phyloP scores from a whole-genome alignment of 225 moss, liverwort and hornwort species.

The Bryoerythrophyllum caledonicum region DNA sequence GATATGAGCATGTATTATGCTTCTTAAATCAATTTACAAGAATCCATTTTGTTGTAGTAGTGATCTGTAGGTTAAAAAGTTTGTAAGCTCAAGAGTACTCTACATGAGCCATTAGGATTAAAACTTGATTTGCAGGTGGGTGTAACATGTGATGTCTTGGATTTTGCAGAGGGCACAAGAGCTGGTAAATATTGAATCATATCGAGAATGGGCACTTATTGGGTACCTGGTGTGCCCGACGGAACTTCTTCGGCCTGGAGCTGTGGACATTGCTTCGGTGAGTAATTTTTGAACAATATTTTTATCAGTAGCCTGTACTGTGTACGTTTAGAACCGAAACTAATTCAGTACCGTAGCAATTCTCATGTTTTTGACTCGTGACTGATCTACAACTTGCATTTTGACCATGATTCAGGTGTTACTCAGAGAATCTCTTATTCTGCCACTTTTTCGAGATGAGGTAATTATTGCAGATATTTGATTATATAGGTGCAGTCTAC shows the following conservation, averaged over 20 bases:
- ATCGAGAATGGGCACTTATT: constrained; percentile 94
- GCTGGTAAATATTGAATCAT: constrained; percentile 86
- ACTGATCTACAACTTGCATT: not conserved
- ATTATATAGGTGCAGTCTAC: not conserved
- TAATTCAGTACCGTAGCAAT: not conserved
- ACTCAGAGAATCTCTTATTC: constrained; percentile 76
- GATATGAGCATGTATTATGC: not conserved
- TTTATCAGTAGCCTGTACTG: not conserved
- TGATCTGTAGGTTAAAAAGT: not conserved
- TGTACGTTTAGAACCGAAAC: not conserved
- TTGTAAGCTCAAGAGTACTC: not conserved
- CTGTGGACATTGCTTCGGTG: constrained; percentile 90
- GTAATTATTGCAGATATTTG: constrained; percentile 34
- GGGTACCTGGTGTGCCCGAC: constrained; percentile 96
- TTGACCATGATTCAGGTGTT: constrained; percentile 55
- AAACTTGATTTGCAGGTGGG: not conserved
- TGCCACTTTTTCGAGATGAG: constrained; percentile 93
- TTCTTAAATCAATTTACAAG: not conserved
- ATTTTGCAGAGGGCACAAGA: constrained; percentile 86
- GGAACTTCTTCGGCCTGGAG: constrained; percentile 88
- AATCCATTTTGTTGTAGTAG: not conserved
- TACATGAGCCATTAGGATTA: not conserved
- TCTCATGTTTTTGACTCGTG: not conserved
- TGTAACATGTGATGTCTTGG: constrained; percentile 8
- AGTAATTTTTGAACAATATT: constrained; percentile 11